A percentile compares a stretch with the other conserved stretches of the same genome.
Evolutionary conservation across 805 yeast species (phyloP).

Genomic region (Pichia sporocuriosa): DNA sequence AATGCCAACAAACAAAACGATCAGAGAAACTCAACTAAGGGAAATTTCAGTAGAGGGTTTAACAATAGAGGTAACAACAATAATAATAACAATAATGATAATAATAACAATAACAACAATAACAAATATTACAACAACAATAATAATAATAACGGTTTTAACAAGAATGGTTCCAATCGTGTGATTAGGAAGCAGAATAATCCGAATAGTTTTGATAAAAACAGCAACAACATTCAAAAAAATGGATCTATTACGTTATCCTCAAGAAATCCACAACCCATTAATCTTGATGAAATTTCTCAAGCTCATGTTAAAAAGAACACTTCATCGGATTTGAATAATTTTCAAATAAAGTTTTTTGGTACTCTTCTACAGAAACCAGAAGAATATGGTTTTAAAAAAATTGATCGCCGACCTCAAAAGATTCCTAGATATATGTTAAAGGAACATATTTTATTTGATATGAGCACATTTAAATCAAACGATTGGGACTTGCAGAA

Average conservation of each 20-base stretch:
- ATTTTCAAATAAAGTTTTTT: slow-evolving; percentile 23
- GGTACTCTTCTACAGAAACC: slow-evolving; percentile 28
- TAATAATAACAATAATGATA: slow-evolving; percentile 1
- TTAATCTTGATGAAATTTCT: not conserved
- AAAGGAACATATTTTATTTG: slow-evolving; percentile 30
- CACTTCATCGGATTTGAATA: slow-evolving; percentile 1
- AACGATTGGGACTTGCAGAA: slow-evolving; percentile 71
- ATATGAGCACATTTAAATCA: slow-evolving; percentile 28
- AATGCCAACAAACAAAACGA: too few relatives aligned
- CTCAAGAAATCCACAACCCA: not conserved
- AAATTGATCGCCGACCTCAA: slow-evolving; percentile 15
- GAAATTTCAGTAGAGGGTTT: not conserved
- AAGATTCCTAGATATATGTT: slow-evolving; percentile 27
- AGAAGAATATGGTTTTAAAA: slow-evolving; percentile 24
- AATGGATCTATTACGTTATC: not conserved
- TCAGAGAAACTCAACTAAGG: not conserved
- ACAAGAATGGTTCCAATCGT: too few relatives aligned
- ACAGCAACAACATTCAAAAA: not conserved
- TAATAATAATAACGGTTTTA: too few relatives aligned
- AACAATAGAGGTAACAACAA: not conserved
- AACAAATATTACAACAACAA: too few relatives aligned
- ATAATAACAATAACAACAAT: not conserved
- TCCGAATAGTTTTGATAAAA: not conserved
- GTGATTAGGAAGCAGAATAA: too few relatives aligned
- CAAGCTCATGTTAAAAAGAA: not conserved